Base-by-base conservation (phyloP, 768 basidiomycete genomes). In the Kondoa subrosea region DNA sequence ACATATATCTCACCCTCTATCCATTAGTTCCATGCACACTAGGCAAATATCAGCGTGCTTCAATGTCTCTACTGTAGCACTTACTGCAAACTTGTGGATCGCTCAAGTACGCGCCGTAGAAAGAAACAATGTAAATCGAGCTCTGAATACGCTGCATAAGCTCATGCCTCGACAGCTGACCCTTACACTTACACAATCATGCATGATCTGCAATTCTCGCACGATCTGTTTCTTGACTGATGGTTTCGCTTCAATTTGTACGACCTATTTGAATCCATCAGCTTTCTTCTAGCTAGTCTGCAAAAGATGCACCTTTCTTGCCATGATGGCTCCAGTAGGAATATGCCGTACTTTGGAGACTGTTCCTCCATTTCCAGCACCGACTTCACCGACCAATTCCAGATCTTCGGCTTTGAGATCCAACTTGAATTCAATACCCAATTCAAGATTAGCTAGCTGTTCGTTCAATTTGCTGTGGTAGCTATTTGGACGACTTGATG, bases 131-230 rank as follows among this genome's bases (percentile, higher is more conserved):
- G 77, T 91, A 89, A 66, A 83, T 83, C 4, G 89, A 92, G 72
- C 87, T 68, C 69, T 69, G 69, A 14, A 70, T 25, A 26, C 3
- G 3, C 3, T 63, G 3, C 26, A 57, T 26, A 31, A n/a, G 66
- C 33, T 63, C 25, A 31, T 33, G 34, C 8, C 57, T 59, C 4
- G 58, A 4, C 25, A 4, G 58, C 58, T 25, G 58, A 25, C 14
- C n/a, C 14, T 17, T 21, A 66, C 4, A 68, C 69, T 25, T 56
- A 69, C 82, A 78, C 93, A 97, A 78, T 95, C 88, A 77, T 96
- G 90, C 93, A 97, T 93, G 80, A 99, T 97, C 74, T 96, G 93
- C 72, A 99, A 81, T 76, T 99, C 95, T 64, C 95, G 86, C 40
- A 97, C 81, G 74, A 99, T 97, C 79, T 99, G 95, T 77, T 97